Conservation (phyloP, 768 basidiomycete species). For the Boletus sp. region DNA sequence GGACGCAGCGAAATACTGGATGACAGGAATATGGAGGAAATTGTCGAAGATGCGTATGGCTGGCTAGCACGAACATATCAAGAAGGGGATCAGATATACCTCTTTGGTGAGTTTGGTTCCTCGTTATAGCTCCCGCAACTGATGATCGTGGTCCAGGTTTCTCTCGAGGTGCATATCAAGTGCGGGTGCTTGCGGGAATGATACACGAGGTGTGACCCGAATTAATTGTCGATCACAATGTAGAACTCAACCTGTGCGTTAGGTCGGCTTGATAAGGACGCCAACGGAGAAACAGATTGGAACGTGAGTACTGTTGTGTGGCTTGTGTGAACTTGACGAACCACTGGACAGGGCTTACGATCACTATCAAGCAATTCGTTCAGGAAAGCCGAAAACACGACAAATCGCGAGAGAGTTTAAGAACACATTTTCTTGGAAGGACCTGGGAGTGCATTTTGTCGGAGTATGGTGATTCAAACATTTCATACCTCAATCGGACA, state of each 20-base stretch:
- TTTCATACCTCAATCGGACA: not conserved
- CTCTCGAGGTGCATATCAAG: slow-evolving; percentile 43
- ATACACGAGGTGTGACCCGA: slow-evolving; percentile 30
- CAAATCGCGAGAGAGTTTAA: slow-evolving; percentile 36
- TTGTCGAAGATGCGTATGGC: slow-evolving; percentile 32
- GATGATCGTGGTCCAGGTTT: slow-evolving; percentile 27
- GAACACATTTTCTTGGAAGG: slow-evolving; percentile 41
- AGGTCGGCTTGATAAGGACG: slow-evolving; percentile 34
- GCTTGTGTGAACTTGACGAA: not conserved
- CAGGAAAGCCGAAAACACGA: slow-evolving; percentile 17
- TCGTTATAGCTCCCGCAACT: not conserved
- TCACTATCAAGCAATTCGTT: slow-evolving; percentile 17
- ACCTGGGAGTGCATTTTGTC: slow-evolving; percentile 46
- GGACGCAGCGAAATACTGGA: not conserved
- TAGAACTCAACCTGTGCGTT: not conserved
- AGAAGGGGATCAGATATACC: slow-evolving; percentile 33
- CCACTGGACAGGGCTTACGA: slow-evolving; percentile 14
- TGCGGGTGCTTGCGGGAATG: slow-evolving; percentile 41
- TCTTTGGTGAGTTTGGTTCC: slow-evolving; percentile 27
- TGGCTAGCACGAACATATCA: slow-evolving; percentile 33
- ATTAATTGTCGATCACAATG: not conserved
- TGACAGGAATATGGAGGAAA: slow-evolving; percentile 35
- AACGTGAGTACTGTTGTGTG: slow-evolving; percentile 11
- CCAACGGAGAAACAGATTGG: slow-evolving; percentile 34
- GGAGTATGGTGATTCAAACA: slow-evolving; percentile 44